Base-by-base conservation (phyloP, 306 rosid genomes). In the Luffa aegyptiaca region DNA sequence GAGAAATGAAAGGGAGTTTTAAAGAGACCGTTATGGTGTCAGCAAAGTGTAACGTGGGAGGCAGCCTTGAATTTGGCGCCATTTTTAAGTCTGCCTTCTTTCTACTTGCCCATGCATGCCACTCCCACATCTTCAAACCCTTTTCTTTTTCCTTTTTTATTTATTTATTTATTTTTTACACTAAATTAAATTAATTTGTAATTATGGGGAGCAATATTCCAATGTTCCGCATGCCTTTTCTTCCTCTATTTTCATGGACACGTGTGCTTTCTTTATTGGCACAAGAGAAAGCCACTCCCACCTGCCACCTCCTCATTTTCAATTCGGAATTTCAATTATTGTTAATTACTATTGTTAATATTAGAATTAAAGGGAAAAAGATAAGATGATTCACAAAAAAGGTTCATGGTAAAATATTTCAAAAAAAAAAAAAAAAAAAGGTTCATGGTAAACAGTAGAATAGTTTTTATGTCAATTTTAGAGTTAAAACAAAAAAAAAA, bases 51-150 rank as follows among this genome's bases (percentile, higher is more conserved):
- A 79, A 83, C 87, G 80, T 86, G 91, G 86, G 62, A 83, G 87
- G 86, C 88, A 85, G 82, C 87, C 84, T 83, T 71, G 86, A 69
- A 76, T 66, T 65, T 46, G 79, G 80, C 53, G 83, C 69, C 83
- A 58, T 79, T 58, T 83, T 45, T 39, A 72, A 51, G 53, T 36
- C 4, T 46, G 31, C 56, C 46, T 35, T 79, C 57, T 76, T 61
- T 52, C 36, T 70, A 21, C 66, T 33, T 31, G 57, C 77, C 76
- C 75, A 61, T 74, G 82, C 82, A 82, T 78, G 72, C 81, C 71
- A 36, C 71, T 51, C 49, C 75, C 62, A 31, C 75, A 9, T 52
- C 66, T 11, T 49, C 5, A 5, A 5, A 26, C 37, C 36, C 31
- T n/a, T 10, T n/a, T 6, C 6, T 8, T 14, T 59, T 16, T 3